Evolutionary conservation across 2,329 filamentous ascomycete species (phyloP), one percentile per base, ranked within the genome.

Genomic region (Sarocladiaceae sp.): DNA sequence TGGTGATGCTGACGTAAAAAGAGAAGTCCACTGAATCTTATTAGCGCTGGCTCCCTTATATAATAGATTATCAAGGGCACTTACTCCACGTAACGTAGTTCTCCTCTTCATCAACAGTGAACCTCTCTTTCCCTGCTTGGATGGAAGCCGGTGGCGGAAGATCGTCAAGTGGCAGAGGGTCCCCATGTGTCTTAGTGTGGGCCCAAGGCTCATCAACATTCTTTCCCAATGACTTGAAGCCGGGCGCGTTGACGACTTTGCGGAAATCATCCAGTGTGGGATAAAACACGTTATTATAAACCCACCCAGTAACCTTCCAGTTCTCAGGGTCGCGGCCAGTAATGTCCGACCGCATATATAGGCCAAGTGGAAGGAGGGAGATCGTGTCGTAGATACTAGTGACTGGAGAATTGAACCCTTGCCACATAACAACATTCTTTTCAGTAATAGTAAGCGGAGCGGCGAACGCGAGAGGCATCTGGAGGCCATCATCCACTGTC

Each of bases 221-320:
- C 40, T n/a, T 15, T 25, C 66, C 66, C 5, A 44, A 20, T 15
- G 48, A 29, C 47, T 44, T 54, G 13, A 44, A 44, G 11, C 48
- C 49, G 20, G 76, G 66, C 58, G 76, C 78, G 44, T 71, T 67
- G 54, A 81, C 77, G 3, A 62, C 66, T 3, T 67, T 63, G 33
- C 73, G 64, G 60, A 81, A 76, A 4, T 68, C 70, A 17, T 78
- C 68, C 1, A 73, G 75, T 4, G 72, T 73, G 25, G 68, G 60
- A 57, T 82, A 84, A 54, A 76, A 75, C n/a, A 76, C 61, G 42
- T 73, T 71, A 52, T 79, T 74, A 58, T 80, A 82, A 13, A 77
- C 71, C 76, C 78, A 82, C 2, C 74, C 75, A n/a, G 70, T 66
- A 0, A 79, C 60, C 15, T 61, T 66, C 80, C 80, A 83, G 29